Evolutionary conservation across 2,329 filamentous ascomycete species (phyloP).

Genomic region (Leptographium lundbergii): DNA sequence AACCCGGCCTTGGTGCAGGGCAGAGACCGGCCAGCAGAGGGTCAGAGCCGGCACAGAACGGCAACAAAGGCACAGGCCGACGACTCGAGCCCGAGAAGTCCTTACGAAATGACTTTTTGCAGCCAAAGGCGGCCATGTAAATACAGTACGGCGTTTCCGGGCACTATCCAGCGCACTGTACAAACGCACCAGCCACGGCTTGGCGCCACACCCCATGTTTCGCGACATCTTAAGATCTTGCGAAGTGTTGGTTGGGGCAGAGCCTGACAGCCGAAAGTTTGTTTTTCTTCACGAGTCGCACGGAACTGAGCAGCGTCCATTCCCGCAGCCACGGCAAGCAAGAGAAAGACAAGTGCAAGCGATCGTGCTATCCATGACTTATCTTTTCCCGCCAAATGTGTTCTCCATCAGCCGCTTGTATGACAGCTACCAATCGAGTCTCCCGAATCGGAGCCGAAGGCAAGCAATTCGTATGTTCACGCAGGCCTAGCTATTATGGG

Average conservation of each 20-base stretch:
- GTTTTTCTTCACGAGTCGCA: background rate
- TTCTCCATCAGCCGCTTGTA: conserved; percentile 7
- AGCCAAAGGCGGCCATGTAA: background rate
- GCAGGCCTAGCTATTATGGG: conserved; percentile 12
- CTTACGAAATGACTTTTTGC: too few species aligned
- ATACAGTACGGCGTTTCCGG: background rate
- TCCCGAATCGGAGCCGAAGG: conserved; percentile 5
- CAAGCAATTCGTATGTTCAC: background rate
- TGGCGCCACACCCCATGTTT: background rate
- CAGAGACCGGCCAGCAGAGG: background rate
- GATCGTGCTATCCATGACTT: background rate
- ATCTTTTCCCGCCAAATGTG: conserved; percentile 7
- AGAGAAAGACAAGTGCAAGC: background rate
- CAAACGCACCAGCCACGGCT: background rate
- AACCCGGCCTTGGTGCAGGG: background rate
- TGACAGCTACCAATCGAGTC: conserved; percentile 6
- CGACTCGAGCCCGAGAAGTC: background rate
- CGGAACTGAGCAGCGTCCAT: background rate
- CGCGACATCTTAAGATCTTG: conserved; percentile 1
- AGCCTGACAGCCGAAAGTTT: background rate
- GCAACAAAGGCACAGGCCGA: background rate
- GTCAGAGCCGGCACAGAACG: background rate
- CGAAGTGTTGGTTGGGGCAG: background rate
- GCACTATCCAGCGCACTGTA: background rate
- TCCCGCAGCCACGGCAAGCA: background rate